Conservation (phyloP, 2,329 filamentous ascomycete species). For the Fusarium transvaalense region DNA sequence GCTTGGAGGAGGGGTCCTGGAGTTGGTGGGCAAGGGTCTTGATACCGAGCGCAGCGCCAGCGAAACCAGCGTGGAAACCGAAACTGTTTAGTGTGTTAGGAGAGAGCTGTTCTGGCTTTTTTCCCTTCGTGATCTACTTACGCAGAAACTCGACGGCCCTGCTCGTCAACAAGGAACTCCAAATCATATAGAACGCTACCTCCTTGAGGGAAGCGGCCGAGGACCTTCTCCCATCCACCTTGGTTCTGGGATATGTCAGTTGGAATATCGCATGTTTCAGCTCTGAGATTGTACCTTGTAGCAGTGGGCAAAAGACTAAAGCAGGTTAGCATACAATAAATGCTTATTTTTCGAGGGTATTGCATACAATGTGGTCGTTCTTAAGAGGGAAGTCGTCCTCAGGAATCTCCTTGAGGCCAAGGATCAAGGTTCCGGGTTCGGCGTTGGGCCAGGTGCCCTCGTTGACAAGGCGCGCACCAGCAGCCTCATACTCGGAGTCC, state of each 20-base stretch:
- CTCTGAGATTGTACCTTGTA: conserved; percentile 74
- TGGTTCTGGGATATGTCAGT: conserved; percentile 82
- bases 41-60: conserved; percentile 78
- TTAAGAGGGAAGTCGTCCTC: conserved; percentile 71
- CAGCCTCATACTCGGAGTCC: conserved; percentile 70
- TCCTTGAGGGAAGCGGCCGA: conserved; percentile 82
- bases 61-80: conserved; percentile 81
- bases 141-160: conserved; percentile 35
- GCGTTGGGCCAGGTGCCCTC: conserved; percentile 76
- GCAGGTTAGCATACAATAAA: neutral
- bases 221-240: conserved; percentile 80
- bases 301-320: conserved; percentile 74
- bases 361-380: conserved; percentile 46
- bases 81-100: conserved; percentile 59
- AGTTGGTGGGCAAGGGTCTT: conserved; percentile 89
- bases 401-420: conserved; percentile 83
- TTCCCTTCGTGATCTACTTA: neutral
- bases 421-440: conserved; percentile 75
- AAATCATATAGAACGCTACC: conserved; percentile 75
- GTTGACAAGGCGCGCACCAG: conserved; percentile 74
- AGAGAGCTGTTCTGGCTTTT: neutral
- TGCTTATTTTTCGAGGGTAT: too few relatives aligned
- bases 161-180: conserved; percentile 81
- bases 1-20: conserved; percentile 73
- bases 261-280: conserved; percentile 49